Conservation (phyloP, 2,329 filamentous ascomycete genomes). For the Elsinoe perseae region DNA sequence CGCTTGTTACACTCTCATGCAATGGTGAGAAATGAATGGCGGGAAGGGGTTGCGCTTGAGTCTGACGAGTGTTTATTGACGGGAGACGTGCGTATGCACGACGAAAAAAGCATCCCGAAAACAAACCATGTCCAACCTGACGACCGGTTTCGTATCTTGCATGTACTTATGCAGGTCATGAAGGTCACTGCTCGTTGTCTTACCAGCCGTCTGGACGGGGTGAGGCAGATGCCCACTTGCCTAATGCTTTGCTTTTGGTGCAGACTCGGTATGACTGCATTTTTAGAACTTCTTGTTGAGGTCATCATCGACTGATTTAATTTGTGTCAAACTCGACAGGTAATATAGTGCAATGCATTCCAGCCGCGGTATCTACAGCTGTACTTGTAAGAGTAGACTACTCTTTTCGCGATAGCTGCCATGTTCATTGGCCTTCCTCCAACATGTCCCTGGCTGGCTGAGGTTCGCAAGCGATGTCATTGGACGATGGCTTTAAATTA, state of each 20-base stretch:
- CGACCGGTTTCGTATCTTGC: not conserved
- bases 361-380: too few relatives aligned
- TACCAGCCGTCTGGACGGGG: slow-evolving; percentile 1
- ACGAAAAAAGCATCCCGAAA: slow-evolving; percentile 5
- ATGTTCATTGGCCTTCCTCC: not conserved
- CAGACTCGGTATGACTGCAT: not conserved
- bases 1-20: slow-evolving; percentile 7
- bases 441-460: not conserved
- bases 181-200: not conserved
- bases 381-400: too few relatives aligned
- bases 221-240: not conserved
- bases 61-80: slow-evolving; percentile 5
- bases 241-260: not conserved
- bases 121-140: slow-evolving; percentile 3
- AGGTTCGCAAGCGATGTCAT: not conserved
- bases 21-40: not conserved
- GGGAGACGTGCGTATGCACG: slow-evolving; percentile 11
- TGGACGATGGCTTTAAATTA: not conserved
- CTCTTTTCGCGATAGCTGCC: not conserved
- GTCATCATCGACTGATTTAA: not conserved
- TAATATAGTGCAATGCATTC: too few relatives aligned
- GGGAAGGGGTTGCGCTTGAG: not conserved
- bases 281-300: not conserved
- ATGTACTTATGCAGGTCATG: not conserved
- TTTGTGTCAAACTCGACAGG: too few relatives aligned